A percentile compares a stretch with the other conserved stretches of the same genome.
Conservation (phyloP, 352 stramenopile species). For the Phytophthora constricta region DNA sequence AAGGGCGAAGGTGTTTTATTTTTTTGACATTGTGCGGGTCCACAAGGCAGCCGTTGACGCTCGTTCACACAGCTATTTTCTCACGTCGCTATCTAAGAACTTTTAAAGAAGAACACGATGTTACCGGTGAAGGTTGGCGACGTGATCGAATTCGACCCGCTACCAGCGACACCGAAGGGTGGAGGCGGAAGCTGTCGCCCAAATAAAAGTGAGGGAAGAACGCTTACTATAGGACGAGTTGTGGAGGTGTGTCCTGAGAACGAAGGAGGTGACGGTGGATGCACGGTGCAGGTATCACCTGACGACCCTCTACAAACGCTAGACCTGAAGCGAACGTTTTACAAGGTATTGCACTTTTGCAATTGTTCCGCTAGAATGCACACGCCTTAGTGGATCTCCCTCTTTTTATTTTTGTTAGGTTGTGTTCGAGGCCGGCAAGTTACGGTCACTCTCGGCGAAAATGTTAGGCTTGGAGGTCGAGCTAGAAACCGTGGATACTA, state of each 20-base stretch:
- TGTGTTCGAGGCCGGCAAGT: conserved; percentile 50
- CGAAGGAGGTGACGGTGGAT: conserved; percentile 14
- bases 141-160: conserved; percentile 48
- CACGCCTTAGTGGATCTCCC: neutral
- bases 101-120: conserved; percentile 6
- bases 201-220: too few species aligned
- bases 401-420: conserved; percentile 34
- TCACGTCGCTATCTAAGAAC: neutral
- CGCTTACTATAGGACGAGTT: conserved; percentile 34
- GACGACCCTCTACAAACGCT: conserved; percentile 51
- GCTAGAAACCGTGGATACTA: conserved; percentile 30
- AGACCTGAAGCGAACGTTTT: conserved; percentile 30
- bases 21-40: too few species aligned
- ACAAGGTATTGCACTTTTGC: conserved; percentile 46
- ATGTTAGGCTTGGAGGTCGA: conserved; percentile 63
- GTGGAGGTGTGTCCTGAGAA: conserved; percentile 37
- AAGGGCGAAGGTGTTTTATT: too few species aligned
- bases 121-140: conserved; percentile 48
- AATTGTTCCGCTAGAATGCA: neutral
- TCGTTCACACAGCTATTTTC: neutral
- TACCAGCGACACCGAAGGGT: neutral
- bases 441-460: conserved; percentile 29
- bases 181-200: neutral
- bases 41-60: too few species aligned
- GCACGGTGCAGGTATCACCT: conserved; percentile 49